Evolutionary conservation across 2,329 filamentous ascomycete species (phyloP).

Genomic region (Stagonosporopsis chrysanthemi): DNA sequence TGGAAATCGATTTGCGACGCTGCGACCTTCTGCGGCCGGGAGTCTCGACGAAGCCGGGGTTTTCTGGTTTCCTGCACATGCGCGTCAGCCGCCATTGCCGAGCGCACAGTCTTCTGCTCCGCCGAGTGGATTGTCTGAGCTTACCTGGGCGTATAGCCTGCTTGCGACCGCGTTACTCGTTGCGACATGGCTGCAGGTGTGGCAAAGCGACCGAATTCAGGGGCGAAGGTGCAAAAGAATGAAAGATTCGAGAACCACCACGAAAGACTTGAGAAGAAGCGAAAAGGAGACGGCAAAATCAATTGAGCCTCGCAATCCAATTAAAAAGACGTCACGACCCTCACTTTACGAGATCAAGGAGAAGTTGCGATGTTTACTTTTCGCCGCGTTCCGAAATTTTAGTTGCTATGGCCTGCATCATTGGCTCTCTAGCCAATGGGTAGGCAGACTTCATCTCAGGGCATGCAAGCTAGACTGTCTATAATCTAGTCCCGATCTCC

Average conservation of each 20-base stretch:
- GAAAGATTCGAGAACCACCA: neutral
- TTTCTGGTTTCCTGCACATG: constrained; percentile 47
- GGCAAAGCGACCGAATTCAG: constrained; percentile 6
- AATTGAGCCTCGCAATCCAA: neutral
- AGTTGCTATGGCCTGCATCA: constrained; percentile 19
- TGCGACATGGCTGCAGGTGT: constrained; percentile 42
- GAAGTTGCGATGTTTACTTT: constrained; percentile 18
- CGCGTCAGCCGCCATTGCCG: constrained; percentile 31
- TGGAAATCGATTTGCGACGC: constrained; percentile 51
- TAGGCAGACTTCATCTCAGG: constrained; percentile 11
- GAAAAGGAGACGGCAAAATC: constrained; percentile 1
- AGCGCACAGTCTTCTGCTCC: neutral
- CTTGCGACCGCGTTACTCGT: constrained; percentile 56
- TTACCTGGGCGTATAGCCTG: constrained; percentile 59
- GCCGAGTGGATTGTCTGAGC: constrained; percentile 19
- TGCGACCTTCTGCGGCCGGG: constrained; percentile 54
- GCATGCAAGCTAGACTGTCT: neutral
- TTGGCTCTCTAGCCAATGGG: constrained; percentile 17
- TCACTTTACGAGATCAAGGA: constrained; percentile 3
- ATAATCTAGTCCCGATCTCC: neutral
- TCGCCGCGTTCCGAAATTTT: constrained; percentile 22
- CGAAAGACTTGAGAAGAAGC: neutral
- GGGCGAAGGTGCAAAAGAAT: constrained; percentile 1
- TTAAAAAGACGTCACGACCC: constrained; percentile 2
- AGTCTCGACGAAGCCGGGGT: constrained; percentile 59